Evolutionary conservation across 2,329 filamentous ascomycete genomes (phyloP), one percentile per base, ranked within the genome.

Genomic region (Trichoderma aggressivum): DNA sequence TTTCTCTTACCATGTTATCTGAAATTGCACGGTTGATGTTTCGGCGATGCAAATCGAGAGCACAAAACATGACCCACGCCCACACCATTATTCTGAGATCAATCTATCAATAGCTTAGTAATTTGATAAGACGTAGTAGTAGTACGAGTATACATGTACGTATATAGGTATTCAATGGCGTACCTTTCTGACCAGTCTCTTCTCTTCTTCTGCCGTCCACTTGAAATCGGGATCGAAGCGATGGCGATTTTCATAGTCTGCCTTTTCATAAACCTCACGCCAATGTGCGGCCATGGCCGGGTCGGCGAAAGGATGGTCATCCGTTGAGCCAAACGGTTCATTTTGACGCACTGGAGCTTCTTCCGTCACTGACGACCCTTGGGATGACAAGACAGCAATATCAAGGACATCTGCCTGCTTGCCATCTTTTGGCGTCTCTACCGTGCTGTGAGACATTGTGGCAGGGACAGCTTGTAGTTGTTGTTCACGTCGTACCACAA

Each of bases 211-310:
- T 12, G 82, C 78, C 3, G 85, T 85, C 88, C 88, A 91, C 59
- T 84, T 80, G 59, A 85, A 87, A 1, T 81, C 76, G 0, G 88
- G 87, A 74, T 90, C 88, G 76, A 86, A 90, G 63, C 88, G 82
- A 77, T 90, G 88, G 1, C 84, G 80, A 21, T 89, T 89, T 78
- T 91, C 89, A 74, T 90, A 91, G 0, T 79, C 73, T 1, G 86
- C 86, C 7, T 84, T 84, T 73, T 89, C 86, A 72, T 89, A 89
- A 5, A 88, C 76, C 5, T 79, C 79, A 2, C 82, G 80, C 84
- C 86, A 89, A 74, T 86, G 83, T n/a, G 85, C 83, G 1, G 86
- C 86, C 2, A 86, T 80, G 3, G 81, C 80, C 3, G 85, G 83
- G 63, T 88, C 85, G 0, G 83, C 80, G 74, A 89, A 89, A 43